Base-by-base conservation (phyloP, 805 yeast genomes). In the Saccharomyces mikatae region DNA sequence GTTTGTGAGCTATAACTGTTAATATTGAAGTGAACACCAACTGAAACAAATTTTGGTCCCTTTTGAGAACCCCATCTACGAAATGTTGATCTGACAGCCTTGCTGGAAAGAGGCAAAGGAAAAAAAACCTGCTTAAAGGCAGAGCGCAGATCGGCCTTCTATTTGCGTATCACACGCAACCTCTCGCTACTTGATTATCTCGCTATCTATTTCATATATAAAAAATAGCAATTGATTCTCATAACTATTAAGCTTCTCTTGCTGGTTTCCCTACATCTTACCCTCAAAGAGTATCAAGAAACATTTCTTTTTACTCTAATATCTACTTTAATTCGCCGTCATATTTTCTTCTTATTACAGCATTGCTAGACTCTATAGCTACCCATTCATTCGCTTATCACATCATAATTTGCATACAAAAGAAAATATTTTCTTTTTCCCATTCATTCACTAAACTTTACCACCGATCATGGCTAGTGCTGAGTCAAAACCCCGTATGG, bases 401-500 rank as follows among this genome's bases (percentile, higher is more conserved):
- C 44, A 17, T 17, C 24, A 36, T 36, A 36, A 36, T 36, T n/a
- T 36, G 44, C 44, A 36, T 36, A 17, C 24, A 36, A 36, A 17
- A 36, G 44, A 36, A n/a, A 36, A 5, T 9, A 22, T 36, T 17
- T 36, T 36, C 44, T 36, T 36, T 36, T 36, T 36, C 4, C 44
- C 22, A 36, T 17, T 36, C 22, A 17, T 21, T 36, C 44, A 9
- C 9, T 17, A 36, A 9, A 36, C 6, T 36, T 6, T 3, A 17
- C 44, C 3, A 36, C 17, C 11, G 24, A 36, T 8, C 21, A 36
- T 36, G 44, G 24, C 22, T 9, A 36, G 17, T 21, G 44, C 44
- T 36, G 44, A 36, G 0, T 9, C 11, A 17, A 36, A 11, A 17
- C 22, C 44, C 44, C 44, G 44, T 46, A n/a, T 65, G 49, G 76